phyloP scores from a whole-genome alignment of 2,329 filamentous ascomycete species.

The Aureobasidium vineae region DNA sequence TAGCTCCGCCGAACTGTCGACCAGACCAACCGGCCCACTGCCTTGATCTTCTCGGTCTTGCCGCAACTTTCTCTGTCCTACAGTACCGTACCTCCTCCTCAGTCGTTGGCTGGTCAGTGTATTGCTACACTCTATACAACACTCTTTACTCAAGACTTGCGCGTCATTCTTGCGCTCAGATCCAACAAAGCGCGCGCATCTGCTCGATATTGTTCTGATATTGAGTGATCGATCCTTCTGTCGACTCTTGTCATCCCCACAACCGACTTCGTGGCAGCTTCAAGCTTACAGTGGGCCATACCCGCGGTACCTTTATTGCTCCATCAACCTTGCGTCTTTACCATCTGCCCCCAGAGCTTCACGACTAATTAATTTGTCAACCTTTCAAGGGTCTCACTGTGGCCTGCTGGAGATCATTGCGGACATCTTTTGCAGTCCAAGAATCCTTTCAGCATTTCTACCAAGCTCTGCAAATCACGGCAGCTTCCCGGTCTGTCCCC shows the following conservation, averaged over 20 bases:
- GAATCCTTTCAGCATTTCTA: conserved; percentile 15
- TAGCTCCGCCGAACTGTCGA: conserved; percentile 24
- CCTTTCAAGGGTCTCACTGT: conserved; percentile 7
- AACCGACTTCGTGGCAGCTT: conserved; percentile 14
- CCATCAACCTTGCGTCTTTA: conserved; percentile 22
- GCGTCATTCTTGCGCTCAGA: conserved; percentile 6
- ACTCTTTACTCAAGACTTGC: conserved; percentile 3
- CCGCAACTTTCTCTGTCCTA: conserved; percentile 26
- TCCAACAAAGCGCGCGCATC: conserved; percentile 2
- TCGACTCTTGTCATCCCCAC: conserved; percentile 21
- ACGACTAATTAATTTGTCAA: conserved; percentile 21
- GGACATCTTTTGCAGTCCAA: neutral
- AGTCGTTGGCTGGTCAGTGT: conserved; percentile 24
- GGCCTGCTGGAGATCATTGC: neutral
- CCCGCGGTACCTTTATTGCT: conserved; percentile 22
- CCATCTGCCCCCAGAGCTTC: neutral
- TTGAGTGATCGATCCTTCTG: conserved; percentile 21
- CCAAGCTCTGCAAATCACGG: conserved; percentile 21
- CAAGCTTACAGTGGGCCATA: conserved; percentile 23
- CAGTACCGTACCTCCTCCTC: conserved; percentile 16
- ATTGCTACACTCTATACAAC: conserved; percentile 21
- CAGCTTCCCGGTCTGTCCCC: conserved; percentile 18
- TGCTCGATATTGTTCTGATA: conserved; percentile 24
- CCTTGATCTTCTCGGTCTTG: conserved; percentile 27
- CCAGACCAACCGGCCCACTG: conserved; percentile 16